Conservation (phyloP, 2,329 filamentous ascomycete species). For the Ophiocordyceps camponoti-rufipedis region DNA sequence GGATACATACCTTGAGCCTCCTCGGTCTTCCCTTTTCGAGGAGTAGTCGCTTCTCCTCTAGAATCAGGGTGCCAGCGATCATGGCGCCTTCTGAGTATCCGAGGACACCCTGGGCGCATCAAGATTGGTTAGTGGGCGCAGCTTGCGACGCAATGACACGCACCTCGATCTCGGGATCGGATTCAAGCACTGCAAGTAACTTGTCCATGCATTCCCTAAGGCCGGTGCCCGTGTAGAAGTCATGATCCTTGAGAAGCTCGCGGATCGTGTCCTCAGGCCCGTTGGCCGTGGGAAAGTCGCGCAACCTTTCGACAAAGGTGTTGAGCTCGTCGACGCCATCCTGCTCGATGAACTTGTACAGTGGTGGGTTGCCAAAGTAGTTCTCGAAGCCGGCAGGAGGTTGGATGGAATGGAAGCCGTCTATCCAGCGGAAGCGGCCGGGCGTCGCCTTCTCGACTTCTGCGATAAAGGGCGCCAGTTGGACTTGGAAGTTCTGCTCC, state of each 20-base stretch:
- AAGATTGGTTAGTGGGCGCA: not conserved
- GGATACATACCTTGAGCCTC: slow-evolving; percentile 14
- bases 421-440: slow-evolving; percentile 27
- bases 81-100: slow-evolving; percentile 44
- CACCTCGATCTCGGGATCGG: slow-evolving; percentile 15
- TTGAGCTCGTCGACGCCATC: slow-evolving; percentile 23
- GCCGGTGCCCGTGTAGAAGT: slow-evolving; percentile 4
- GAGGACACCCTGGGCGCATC: slow-evolving; percentile 25
- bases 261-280: slow-evolving; percentile 38
- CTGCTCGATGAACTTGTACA: slow-evolving; percentile 35
- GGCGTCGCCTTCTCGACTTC: slow-evolving; percentile 4
- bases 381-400: slow-evolving; percentile 36
- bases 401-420: slow-evolving; percentile 28
- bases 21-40: slow-evolving; percentile 13
- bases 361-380: slow-evolving; percentile 36
- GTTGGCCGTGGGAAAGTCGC: slow-evolving; percentile 32
- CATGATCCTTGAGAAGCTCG: slow-evolving; percentile 20
- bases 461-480: slow-evolving; percentile 20
- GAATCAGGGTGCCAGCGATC: slow-evolving; percentile 30
- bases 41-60: slow-evolving; percentile 26
- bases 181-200: slow-evolving; percentile 25
- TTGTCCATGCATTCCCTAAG: slow-evolving; percentile 5
- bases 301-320: slow-evolving; percentile 30
- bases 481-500: slow-evolving; percentile 34
- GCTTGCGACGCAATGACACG: not conserved